A percentile compares a stretch with the other conserved stretches of the same genome.
Evolutionary conservation across 1,284 basidiomycete species (phyloP).

Genomic region (Ganoderma boninense): DNA sequence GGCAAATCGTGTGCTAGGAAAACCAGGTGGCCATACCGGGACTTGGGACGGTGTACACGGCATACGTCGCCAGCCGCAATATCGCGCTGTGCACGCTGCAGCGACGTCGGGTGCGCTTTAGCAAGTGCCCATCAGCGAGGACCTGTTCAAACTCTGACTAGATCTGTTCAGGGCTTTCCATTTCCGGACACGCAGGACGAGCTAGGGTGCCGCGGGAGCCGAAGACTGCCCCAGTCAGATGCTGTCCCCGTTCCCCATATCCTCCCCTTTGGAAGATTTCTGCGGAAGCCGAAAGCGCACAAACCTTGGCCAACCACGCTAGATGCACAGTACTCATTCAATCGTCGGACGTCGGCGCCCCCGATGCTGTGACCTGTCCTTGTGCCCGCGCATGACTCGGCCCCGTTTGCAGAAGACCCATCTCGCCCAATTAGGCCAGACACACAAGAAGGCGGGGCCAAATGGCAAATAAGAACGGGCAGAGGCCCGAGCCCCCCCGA

Average conservation of each 20-base stretch:
- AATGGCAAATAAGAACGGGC: conserved; percentile 1
- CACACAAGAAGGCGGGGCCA: conserved; percentile 7
- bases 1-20: background rate
- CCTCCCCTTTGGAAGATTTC: conserved; percentile 10
- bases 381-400: conserved; percentile 20
- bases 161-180: conserved; percentile 13
- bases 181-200: conserved; percentile 13
- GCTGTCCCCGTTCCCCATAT: background rate
- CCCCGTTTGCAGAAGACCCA: conserved; percentile 11
- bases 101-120: conserved; percentile 16
- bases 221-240: conserved; percentile 4
- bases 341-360: conserved; percentile 27
- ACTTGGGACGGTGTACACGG: background rate
- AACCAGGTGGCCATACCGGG: background rate
- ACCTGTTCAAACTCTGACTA: conserved; percentile 5
- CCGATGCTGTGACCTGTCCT: conserved; percentile 28
- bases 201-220: conserved; percentile 17
- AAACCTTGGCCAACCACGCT: conserved; percentile 20
- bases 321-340: conserved; percentile 11
- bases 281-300: conserved; percentile 8
- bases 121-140: conserved; percentile 11
- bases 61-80: background rate
- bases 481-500: conserved; percentile 14
- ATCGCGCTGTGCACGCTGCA: conserved; percentile 8
- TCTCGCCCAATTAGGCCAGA: conserved; percentile 7